Conservation (phyloP, 495 filamentous ascomycete species). For the Aspergillus funiculosus region DNA sequence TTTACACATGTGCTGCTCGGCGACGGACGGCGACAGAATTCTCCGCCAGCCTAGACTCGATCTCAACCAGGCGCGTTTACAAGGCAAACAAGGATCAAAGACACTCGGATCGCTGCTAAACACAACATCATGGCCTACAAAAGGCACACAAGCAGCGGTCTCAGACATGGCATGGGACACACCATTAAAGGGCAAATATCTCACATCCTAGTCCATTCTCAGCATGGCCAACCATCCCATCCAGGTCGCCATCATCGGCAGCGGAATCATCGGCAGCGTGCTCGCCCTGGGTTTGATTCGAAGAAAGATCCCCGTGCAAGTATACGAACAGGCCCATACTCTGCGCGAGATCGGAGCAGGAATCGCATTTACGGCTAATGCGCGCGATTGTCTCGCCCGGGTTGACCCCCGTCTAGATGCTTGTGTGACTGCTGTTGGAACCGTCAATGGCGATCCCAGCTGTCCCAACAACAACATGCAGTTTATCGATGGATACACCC, state of each 20-base stretch:
- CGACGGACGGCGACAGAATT: background rate
- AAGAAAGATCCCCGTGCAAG: conserved; percentile 27
- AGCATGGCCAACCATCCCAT: conserved; percentile 1
- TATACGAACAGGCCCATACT: conserved; percentile 37
- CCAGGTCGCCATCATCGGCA: conserved; percentile 40
- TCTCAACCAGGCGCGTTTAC: no score
- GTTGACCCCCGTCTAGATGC: conserved; percentile 17
- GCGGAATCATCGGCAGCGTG: conserved; percentile 38
- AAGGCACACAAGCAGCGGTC: no score
- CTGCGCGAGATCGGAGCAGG: conserved; percentile 42
- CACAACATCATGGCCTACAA: no score
- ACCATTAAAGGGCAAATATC: conserved; percentile 1
- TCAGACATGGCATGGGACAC: background rate
- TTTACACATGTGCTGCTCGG: no score
- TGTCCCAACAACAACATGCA: conserved; percentile 24
- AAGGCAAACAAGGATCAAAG: no score
- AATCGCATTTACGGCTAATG: conserved; percentile 38
- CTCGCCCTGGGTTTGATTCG: conserved; percentile 36
- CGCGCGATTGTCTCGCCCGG: conserved; percentile 25
- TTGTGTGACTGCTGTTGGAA: conserved; percentile 18
- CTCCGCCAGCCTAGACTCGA: no score
- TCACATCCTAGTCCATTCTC: background rate
- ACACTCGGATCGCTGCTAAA: no score
- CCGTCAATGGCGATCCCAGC: conserved; percentile 14
- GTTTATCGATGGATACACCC: conserved; percentile 35